These are phyloP conservation scores for Glonium stellatum DNA, from an alignment of 495 filamentous ascomycete genomes.

Conservation along the genomic window DNA sequence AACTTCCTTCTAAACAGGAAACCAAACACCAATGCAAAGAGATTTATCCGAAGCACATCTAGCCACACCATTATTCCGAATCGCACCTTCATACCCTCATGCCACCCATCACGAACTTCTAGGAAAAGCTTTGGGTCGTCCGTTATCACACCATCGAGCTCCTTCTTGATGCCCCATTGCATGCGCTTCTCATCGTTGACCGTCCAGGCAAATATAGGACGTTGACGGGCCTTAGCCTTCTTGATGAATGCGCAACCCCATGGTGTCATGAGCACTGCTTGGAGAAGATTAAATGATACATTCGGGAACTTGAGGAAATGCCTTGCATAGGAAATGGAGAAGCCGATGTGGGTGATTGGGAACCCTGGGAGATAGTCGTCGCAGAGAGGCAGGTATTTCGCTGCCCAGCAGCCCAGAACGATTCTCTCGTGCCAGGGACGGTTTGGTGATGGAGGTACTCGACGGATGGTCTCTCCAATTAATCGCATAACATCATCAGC, in stretches of 20 bases:
- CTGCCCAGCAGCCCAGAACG: conserved; percentile 71
- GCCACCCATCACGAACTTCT: conserved; percentile 36
- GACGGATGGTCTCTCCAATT: conserved; percentile 54
- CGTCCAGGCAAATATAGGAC: conserved; percentile 72
- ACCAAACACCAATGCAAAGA: conserved; percentile 24
- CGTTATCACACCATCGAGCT: conserved; percentile 52
- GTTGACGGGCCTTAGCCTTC: conserved; percentile 46
- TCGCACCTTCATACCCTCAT: conserved; percentile 25
- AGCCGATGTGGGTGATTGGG: conserved; percentile 65
- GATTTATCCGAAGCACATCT: conserved; percentile 25
- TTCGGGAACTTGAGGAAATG: conserved; percentile 57
- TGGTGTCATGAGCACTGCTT: conserved; percentile 57
- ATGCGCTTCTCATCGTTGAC: conserved; percentile 70
- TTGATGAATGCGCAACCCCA: conserved; percentile 56
- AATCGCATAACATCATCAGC: conserved; percentile 59
- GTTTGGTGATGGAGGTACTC: conserved; percentile 39
- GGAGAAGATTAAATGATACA: conserved; percentile 69
- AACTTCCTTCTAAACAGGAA: conserved; percentile 24
- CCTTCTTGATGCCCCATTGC: conserved; percentile 57
- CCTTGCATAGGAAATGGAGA: conserved; percentile 59
- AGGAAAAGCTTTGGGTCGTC: conserved; percentile 50
- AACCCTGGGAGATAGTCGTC: conserved; percentile 57
- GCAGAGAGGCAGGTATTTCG: conserved; percentile 56
- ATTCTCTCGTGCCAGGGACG: conserved; percentile 64
- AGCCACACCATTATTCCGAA: conserved; percentile 18